Base-by-base conservation (phyloP, 1,139 yeast species). In the Sugiyamaella neomexicana region DNA sequence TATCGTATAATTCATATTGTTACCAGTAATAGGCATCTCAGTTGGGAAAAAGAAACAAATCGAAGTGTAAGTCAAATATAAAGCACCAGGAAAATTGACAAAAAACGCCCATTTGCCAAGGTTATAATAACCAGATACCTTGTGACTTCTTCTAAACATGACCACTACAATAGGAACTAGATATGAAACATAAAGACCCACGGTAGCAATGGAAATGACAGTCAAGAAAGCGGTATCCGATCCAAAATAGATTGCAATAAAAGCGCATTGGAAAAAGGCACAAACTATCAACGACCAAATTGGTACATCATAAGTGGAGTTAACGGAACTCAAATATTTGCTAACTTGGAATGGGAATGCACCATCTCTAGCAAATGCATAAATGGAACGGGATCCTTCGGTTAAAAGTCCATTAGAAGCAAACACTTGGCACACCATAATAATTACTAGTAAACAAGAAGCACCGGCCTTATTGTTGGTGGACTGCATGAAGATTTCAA, bases 161-260 rank as follows among this genome's bases (percentile, higher is more conserved):
- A 85, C 76, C n/a, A 58, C 60, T 1, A 85, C 65, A 38, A 88
- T 83, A 1, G 96, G 96, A 12, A 89, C 80, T 3, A 89, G 83
- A 62, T 89, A 86, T 1, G 95, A 90, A 25, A 86, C 76, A 52
- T 90, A 84, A 57, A 88, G 73, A 6, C 91, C 81, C 43, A 88
- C 79, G 1, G 89, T 95, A 8, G 95, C 87, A 9, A 93, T 85
- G 0, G 96, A 95, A 73, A 89, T 80, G 68, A 89, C 88, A 2
- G 96, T 89, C 69, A 85, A 86, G 72, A 88, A 86, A 0, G 95
- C 95, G 7, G 91, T 80, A 2, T 82, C 75, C 0, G 95, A 86
- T 1, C 88, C 73, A 47, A 89, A 72, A 32, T 54, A n/a, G 90
- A 85, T 50, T 84, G 74, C 38, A 80, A 69, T 1, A 90, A 88